These are phyloP conservation scores for Leccinum colubrinum DNA, from an alignment of 1,284 basidiomycete species.

Conservation along the genomic window DNA sequence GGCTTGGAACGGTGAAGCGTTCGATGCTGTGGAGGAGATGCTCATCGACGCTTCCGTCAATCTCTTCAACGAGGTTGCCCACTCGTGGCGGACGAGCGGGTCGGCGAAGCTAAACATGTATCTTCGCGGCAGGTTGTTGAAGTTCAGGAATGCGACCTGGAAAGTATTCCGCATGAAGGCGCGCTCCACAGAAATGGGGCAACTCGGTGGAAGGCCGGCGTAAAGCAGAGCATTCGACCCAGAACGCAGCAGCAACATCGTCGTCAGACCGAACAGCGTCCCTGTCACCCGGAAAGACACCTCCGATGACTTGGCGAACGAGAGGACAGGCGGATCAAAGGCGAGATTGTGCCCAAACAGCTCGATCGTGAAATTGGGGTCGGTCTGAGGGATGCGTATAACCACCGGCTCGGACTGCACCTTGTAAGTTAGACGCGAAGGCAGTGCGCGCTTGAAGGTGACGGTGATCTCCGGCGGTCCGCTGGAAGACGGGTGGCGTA, in stretches of 20 bases:
- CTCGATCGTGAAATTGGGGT: conserved; percentile 76
- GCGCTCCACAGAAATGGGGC: conserved; percentile 78
- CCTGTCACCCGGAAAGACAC: conserved; percentile 89
- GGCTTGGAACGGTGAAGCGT: conserved; percentile 35
- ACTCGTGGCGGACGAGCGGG: conserved; percentile 68
- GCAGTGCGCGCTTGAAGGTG: conserved; percentile 70
- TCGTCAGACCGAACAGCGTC: conserved; percentile 75
- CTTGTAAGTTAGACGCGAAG: conserved; percentile 78
- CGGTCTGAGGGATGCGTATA: conserved; percentile 78
- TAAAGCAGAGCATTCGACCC: conserved; percentile 83
- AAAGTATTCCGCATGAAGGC: conserved; percentile 94
- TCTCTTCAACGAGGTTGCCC: conserved; percentile 67
- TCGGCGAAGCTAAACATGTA: conserved; percentile 94
- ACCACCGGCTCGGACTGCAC: conserved; percentile 83
- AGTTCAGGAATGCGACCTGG: conserved; percentile 82
- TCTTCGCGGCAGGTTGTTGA: conserved; percentile 66
- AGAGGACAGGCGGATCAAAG: conserved; percentile 83
- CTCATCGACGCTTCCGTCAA: conserved; percentile 53
- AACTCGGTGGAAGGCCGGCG: conserved; percentile 73
- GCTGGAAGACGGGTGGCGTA: conserved; percentile 47
- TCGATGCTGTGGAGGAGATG: conserved; percentile 36
- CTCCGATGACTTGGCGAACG: conserved; percentile 72
- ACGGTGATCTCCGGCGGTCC: conserved; percentile 53
- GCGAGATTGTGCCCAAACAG: conserved; percentile 82
- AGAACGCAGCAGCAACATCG: conserved; percentile 76